Percentiles rank a stretch among this genome's conserved stretches.
Conservation (phyloP, 108 stramenopile genomes). For the Cyclotella cryptica region DNA sequence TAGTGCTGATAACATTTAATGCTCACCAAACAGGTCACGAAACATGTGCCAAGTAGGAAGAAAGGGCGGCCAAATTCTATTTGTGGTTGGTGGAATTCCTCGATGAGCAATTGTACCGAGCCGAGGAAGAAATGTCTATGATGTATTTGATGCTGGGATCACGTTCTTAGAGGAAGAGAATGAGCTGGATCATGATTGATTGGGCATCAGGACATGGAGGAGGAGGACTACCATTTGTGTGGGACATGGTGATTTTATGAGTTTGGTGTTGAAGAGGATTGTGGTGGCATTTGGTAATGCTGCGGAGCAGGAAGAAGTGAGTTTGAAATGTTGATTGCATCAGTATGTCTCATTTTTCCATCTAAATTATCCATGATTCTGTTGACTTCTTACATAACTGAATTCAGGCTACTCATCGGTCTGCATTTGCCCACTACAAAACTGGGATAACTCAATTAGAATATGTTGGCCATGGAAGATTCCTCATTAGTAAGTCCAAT, state of each 20-base stretch:
- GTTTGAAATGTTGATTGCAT: no score
- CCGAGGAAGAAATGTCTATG: constrained; percentile 33
- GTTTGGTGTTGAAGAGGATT: constrained; percentile 71
- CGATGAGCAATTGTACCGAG: constrained; percentile 57
- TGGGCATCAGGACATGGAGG: constrained; percentile 45
- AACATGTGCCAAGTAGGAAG: constrained; percentile 68
- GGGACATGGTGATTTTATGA: constrained; percentile 86
- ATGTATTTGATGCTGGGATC: constrained; percentile 82
- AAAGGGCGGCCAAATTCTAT: constrained; percentile 72
- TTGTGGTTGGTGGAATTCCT: constrained; percentile 78
- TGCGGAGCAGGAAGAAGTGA: constrained; percentile 58
- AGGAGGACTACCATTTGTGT: constrained; percentile 66
- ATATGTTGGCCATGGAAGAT: constrained; percentile 79
- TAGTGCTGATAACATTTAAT: no score
- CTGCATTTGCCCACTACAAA: constrained; percentile 81
- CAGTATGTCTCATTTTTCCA: no score
- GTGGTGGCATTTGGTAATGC: constrained; percentile 75
- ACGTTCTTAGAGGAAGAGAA: constrained; percentile 65
- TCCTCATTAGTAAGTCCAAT: constrained; percentile 48
- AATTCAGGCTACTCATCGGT: constrained; percentile 55
- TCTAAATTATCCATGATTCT: no score
- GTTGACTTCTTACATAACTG: neutral
- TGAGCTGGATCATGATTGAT: constrained; percentile 63
- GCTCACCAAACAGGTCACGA: constrained; percentile 63
- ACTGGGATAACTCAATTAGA: constrained; percentile 82